phyloP scores from a whole-genome alignment of 129 eudicot genomes.

The Logfia minima region DNA sequence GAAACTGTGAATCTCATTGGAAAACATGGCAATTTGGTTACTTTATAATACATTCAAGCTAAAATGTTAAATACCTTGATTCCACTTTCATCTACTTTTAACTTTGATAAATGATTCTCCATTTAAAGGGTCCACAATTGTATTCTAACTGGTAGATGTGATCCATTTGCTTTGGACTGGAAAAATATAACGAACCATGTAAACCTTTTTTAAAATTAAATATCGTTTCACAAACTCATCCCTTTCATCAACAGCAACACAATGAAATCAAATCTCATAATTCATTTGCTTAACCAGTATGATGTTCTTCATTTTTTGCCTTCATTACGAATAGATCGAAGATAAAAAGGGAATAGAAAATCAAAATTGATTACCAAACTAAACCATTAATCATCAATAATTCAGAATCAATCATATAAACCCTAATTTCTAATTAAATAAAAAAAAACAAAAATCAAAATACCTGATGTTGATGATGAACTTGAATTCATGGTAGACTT shows the following conservation, averaged over 20 bases:
- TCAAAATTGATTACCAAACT: too few species aligned
- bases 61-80: conserved; percentile 47
- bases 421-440: too few species aligned
- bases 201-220: background rate
- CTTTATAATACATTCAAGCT: background rate
- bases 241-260: background rate
- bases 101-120: conserved; percentile 92
- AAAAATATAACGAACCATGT: conserved; percentile 25
- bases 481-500: too few species aligned
- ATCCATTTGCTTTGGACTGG: conserved; percentile 95
- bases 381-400: too few species aligned
- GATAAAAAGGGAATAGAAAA: too few species aligned
- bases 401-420: too few species aligned
- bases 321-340: too few species aligned
- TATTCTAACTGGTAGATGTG: conserved; percentile 72
- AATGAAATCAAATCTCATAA: background rate
- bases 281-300: background rate
- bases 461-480: too few species aligned
- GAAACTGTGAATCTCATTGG: too few species aligned
- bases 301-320: too few species aligned
- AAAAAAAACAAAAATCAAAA: too few species aligned
- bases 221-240: background rate
- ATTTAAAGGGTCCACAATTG: conserved; percentile 80
- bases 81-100: conserved; percentile 68
- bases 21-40: background rate